These are phyloP conservation scores for Hericium coralloides DNA, from an alignment of 768 basidiomycete genomes.

Conservation along the genomic window DNA sequence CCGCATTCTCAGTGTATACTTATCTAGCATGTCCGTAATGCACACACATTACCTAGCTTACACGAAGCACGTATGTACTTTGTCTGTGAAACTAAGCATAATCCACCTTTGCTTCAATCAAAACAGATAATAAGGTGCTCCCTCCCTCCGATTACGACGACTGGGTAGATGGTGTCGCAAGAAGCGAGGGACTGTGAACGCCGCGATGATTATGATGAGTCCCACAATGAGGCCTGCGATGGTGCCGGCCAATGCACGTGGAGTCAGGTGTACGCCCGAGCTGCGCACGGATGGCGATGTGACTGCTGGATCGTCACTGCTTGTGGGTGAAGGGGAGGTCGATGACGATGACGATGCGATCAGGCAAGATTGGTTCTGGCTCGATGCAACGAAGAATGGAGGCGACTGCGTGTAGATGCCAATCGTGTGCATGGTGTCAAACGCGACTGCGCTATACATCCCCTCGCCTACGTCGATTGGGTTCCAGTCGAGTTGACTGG, in stretches of 20 bases:
- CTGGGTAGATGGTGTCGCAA: slow-evolving; percentile 12
- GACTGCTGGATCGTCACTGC: neutral
- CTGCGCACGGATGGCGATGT: neutral
- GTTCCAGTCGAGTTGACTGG: slow-evolving; percentile 19
- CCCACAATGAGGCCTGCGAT: slow-evolving; percentile 19
- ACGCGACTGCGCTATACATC: slow-evolving; percentile 23
- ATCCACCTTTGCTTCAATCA: neutral
- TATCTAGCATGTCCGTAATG: slow-evolving; percentile 10
- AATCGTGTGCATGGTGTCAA: slow-evolving; percentile 12
- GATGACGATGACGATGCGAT: neutral
- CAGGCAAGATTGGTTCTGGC: slow-evolving; percentile 15
- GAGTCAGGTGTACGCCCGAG: slow-evolving; percentile 7
- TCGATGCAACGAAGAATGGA: slow-evolving; percentile 22
- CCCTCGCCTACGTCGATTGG: slow-evolving; percentile 26
- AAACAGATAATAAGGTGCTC: slow-evolving; percentile 7
- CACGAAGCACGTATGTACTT: neutral
- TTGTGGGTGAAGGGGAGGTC: neutral
- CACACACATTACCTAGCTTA: neutral
- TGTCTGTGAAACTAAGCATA: neutral
- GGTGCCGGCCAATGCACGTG: slow-evolving; percentile 17
- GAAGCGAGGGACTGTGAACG: slow-evolving; percentile 18
- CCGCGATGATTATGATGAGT: slow-evolving; percentile 16
- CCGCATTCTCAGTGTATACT: slow-evolving; percentile 10
- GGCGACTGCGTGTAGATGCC: slow-evolving; percentile 18
- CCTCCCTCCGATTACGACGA: slow-evolving; percentile 9